Conservation (phyloP, 2,329 filamentous ascomycete species). For the Pyrenochaeta sp. region DNA sequence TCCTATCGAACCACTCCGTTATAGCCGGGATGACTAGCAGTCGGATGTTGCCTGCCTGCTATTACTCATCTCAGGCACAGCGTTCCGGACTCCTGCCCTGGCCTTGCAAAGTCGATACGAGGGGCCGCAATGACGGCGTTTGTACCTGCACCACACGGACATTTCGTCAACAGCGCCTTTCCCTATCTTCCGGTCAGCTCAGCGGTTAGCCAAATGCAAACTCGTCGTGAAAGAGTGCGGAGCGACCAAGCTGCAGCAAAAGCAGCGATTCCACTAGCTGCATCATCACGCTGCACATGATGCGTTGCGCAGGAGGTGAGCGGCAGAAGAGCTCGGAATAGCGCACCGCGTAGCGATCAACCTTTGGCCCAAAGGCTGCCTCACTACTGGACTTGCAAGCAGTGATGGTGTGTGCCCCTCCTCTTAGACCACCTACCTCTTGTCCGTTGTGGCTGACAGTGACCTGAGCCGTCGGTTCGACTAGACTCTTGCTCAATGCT, state of each 20-base stretch:
- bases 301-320: constrained; percentile 21
- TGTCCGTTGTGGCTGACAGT: constrained; percentile 8
- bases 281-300: constrained; percentile 23
- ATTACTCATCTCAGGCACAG: constrained; percentile 36
- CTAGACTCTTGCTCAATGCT: constrained; percentile 9
- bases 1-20: constrained; percentile 30
- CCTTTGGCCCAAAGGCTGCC: constrained; percentile 8
- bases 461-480: constrained; percentile 20
- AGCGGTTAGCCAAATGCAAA: constrained; percentile 20
- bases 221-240: constrained; percentile 10
- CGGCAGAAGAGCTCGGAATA: constrained; percentile 23
- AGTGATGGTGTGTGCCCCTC: constrained; percentile 4
- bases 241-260: constrained; percentile 20
- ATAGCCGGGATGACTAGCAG: constrained; percentile 20
- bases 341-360: constrained; percentile 24
- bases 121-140: constrained; percentile 10
- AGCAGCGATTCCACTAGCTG: constrained; percentile 29
- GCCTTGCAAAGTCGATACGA: constrained; percentile 11
- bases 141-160: constrained; percentile 38
- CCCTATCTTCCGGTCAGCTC: constrained; percentile 34
- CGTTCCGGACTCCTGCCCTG: constrained; percentile 34
- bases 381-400: constrained; percentile 17
- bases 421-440: too few relatives aligned
- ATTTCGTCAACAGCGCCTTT: constrained; percentile 27
- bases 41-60: constrained; percentile 9